Evolutionary conservation across 2,329 filamentous ascomycete genomes (phyloP).

Genomic region (Proliferodiscus dingleyae): DNA sequence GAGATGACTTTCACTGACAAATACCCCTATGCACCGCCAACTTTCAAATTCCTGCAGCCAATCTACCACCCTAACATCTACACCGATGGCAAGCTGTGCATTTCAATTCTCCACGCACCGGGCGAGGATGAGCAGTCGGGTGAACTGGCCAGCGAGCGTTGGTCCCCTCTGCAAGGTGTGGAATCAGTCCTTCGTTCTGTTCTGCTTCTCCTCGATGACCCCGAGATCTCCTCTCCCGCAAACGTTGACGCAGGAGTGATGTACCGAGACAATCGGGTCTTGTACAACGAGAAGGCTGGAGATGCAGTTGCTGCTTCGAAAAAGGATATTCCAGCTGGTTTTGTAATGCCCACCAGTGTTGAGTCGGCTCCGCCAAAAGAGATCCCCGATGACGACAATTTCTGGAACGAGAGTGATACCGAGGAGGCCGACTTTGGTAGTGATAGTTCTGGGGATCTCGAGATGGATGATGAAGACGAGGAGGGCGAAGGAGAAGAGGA

Average conservation of each 20-base stretch:
- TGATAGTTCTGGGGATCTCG: conserved; percentile 56
- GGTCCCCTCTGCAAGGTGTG: conserved; percentile 89
- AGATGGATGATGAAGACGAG: conserved; percentile 55
- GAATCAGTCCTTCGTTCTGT: conserved; percentile 94
- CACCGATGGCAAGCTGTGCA: conserved; percentile 83
- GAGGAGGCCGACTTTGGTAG: conserved; percentile 75
- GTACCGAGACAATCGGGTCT: conserved; percentile 66
- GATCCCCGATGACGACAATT: conserved; percentile 70
- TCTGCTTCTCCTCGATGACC: conserved; percentile 85
- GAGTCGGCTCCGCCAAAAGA: conserved; percentile 57
- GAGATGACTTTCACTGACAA: conserved; percentile 83
- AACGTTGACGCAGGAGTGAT: conserved; percentile 91
- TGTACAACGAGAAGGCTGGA: conserved; percentile 66
- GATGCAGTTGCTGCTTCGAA: conserved; percentile 70
- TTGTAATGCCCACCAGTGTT: conserved; percentile 74
- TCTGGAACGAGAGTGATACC: conserved; percentile 69
- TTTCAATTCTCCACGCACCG: conserved; percentile 90
- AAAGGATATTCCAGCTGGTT: conserved; percentile 72
- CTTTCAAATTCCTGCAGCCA: conserved; percentile 76
- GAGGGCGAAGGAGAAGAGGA: conserved; percentile 53
- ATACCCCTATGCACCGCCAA: conserved; percentile 85
- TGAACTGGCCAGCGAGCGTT: conserved; percentile 83
- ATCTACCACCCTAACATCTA: conserved; percentile 96
- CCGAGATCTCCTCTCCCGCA: conserved; percentile 87
- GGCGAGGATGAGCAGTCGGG: conserved; percentile 92